Base-by-base conservation (phyloP, 176 grass and related monocot species). In the Elaeis guineensis region DNA sequence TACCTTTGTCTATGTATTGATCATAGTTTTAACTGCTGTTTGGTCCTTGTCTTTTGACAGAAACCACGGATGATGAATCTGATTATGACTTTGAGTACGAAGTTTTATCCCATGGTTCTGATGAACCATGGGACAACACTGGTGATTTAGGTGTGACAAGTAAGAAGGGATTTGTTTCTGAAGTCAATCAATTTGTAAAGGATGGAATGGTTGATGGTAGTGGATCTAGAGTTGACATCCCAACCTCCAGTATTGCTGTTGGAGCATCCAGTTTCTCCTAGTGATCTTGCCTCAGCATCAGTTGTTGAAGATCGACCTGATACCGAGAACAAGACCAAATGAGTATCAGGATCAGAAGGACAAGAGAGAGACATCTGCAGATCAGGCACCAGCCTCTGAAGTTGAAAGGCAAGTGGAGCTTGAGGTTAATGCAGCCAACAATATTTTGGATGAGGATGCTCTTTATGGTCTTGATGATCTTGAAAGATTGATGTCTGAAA, bases 91-190 rank as follows among this genome's bases (percentile, higher is more conserved):
- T 92, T 65, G 88, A 92, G 26, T 92, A 98, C 1, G 88, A 98
- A 32, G 82, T 82, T 19, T n/a, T 98, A 54, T 89, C 93, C 51
- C 81, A 98, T 83, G 93, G 81, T 61, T 98, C 88, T 52, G 93
- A 89, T 63, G 80, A 92, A 16, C 72, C 79, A 25, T 98, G 93
- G 84, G 74, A 89, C 51, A 73, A 66, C 16, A 16, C 81, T 67
- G 67, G 72, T 17, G 87, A 85, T 55, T 57, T 79, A 3, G 78
- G 79, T 78, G 72, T 57, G 52, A 59, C 67, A 25, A 82, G 66
- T 66, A 77, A 22, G 65, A 78, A 87, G 35, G 79, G 62, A 64
- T 62, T 57, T 3, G 50, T 57, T 51, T 60, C 61, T 66, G 65
- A 83, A 67, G 62, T 59, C 75, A 51, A 62, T 5, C 23, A 81